Evolutionary conservation across 768 basidiomycete genomes (phyloP).

Genomic region (Phaeolepiota aurea): DNA sequence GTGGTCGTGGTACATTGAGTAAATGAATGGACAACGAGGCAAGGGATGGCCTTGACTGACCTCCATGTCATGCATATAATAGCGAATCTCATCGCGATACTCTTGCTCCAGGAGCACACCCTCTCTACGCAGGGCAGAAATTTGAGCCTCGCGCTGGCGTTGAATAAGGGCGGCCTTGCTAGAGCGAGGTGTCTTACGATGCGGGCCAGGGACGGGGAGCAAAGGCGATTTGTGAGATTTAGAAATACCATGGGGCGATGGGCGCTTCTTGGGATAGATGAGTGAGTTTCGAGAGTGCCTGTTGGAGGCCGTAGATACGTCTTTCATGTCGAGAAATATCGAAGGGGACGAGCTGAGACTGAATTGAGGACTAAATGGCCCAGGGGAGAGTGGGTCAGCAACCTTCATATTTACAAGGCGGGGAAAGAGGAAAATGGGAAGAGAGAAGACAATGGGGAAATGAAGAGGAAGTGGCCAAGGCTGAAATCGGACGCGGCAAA

Average conservation of each 20-base stretch:
- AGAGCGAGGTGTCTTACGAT: conserved; percentile 58
- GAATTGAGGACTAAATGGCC: conserved; percentile 30
- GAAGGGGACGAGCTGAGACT: conserved; percentile 34
- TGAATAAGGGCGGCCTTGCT: conserved; percentile 50
- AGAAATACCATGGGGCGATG: conserved; percentile 71
- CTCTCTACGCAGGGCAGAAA: conserved; percentile 60
- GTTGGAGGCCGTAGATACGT: conserved; percentile 50
- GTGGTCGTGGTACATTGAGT: no score
- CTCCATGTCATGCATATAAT: conserved; percentile 99
- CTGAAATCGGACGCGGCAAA: conserved; percentile 1
- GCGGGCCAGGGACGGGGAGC: conserved; percentile 37
- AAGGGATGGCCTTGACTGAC: conserved; percentile 48
- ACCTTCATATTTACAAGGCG: conserved; percentile 15
- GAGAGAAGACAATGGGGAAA: conserved; percentile 2
- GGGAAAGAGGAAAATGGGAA: conserved; percentile 2
- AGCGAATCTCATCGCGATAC: conserved; percentile 86
- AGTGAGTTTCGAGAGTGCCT: conserved; percentile 54
- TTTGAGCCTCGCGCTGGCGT: conserved; percentile 62
- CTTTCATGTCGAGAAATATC: conserved; percentile 64
- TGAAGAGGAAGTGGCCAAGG: conserved; percentile 1
- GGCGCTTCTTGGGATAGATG: conserved; percentile 79
- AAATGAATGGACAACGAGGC: conserved; percentile 7
- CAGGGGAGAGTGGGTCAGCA: conserved; percentile 16
- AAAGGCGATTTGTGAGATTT: conserved; percentile 58
- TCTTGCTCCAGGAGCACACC: conserved; percentile 87